These are phyloP conservation scores for Tetracladium marchalianum DNA, from an alignment of 495 filamentous ascomycete genomes.

Conservation along the genomic window DNA sequence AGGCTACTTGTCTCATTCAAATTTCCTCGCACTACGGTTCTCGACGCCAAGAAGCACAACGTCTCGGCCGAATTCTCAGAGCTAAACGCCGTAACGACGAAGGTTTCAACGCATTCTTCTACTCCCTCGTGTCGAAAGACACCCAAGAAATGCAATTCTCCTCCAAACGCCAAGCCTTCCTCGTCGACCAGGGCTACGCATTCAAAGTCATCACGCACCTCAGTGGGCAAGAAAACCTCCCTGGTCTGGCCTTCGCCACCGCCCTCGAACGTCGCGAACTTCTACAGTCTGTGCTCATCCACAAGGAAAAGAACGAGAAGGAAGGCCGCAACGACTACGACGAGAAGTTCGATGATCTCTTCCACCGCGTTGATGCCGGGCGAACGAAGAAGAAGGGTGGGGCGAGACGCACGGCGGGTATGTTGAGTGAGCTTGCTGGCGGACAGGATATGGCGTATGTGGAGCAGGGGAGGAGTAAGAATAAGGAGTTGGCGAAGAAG, in stretches of 20 bases:
- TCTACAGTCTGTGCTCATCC: slow-evolving; percentile 82
- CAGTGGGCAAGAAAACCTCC: slow-evolving; percentile 76
- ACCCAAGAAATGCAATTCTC: slow-evolving; percentile 99
- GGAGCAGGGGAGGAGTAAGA: slow-evolving; percentile 67
- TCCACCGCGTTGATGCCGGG: slow-evolving; percentile 42
- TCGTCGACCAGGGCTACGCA: slow-evolving; percentile 97
- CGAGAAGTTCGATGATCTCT: slow-evolving; percentile 74
- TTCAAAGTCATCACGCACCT: slow-evolving; percentile 99
- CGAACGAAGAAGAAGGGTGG: slow-evolving; percentile 39
- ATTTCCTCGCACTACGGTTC: slow-evolving; percentile 98
- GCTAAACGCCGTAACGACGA: slow-evolving; percentile 96
- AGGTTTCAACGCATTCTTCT: slow-evolving; percentile 99
- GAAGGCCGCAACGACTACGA: slow-evolving; percentile 61
- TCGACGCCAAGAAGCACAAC: slow-evolving; percentile 92
- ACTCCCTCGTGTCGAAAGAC: slow-evolving; percentile 92
- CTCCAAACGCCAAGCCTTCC: slow-evolving; percentile 91
- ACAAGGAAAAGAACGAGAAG: slow-evolving; percentile 49
- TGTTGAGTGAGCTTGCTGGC: slow-evolving; percentile 72
- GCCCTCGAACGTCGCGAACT: slow-evolving; percentile 78
- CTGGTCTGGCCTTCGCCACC: slow-evolving; percentile 70
- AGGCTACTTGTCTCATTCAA: slow-evolving; percentile 95
- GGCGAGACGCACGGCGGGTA: slow-evolving; percentile 72
- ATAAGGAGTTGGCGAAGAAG: slow-evolving; percentile 76
- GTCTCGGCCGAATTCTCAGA: slow-evolving; percentile 87
- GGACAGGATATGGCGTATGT: slow-evolving; percentile 96